Evolutionary conservation across 805 yeast species (phyloP), one percentile per base, ranked within the genome.

Genomic region (Saccharomycopsis fermentans): DNA sequence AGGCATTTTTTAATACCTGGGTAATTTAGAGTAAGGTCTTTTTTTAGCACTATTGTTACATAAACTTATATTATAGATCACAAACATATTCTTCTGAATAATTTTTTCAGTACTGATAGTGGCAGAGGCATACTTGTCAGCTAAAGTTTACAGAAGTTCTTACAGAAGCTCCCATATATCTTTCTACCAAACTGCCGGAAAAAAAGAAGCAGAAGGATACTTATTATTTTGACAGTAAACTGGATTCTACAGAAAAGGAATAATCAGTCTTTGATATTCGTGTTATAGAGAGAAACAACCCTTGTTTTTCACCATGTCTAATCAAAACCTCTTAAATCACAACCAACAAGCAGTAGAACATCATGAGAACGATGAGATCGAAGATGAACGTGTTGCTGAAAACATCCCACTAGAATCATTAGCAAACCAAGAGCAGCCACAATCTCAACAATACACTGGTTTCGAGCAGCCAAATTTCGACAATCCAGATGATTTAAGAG

Each of bases 401-500:
- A 51, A 51, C 24, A 54, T 40, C 16, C 36, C 56, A 6, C 52
- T 40, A 24, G 52, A 27, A 9, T 43, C 50, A 24, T 21, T 43
- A 29, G 27, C 16, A 43, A 19, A 21, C 12, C 55, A 39, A 39
- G n/a, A n/a, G n/a, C 34, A 40, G 14, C 52, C 19, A 37, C 55
- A 56, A 27, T 32, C 47, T 11, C 50, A 43, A 21, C 50, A 43
- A 14, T 43, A 40, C 56, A 47, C 57, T 19, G 54, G 50, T 21
- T 54, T 36, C 52, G 24, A 54, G 12, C 40, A 50, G 29, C 58
- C 61, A 40, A 52, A 59, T 35, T 60, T 60, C 27, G 58, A 55
- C 14, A 55, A 48, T 50, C 63, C 63, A 12, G 61, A 55, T 21
- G 63, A 60, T 36, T 51, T 60, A 19, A 26, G 63, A n/a, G 63